A percentile compares a stretch with the other conserved stretches of the same genome.
phyloP scores from a whole-genome alignment of 495 filamentous ascomycete genomes.

The Jackrogersella multiformis region DNA sequence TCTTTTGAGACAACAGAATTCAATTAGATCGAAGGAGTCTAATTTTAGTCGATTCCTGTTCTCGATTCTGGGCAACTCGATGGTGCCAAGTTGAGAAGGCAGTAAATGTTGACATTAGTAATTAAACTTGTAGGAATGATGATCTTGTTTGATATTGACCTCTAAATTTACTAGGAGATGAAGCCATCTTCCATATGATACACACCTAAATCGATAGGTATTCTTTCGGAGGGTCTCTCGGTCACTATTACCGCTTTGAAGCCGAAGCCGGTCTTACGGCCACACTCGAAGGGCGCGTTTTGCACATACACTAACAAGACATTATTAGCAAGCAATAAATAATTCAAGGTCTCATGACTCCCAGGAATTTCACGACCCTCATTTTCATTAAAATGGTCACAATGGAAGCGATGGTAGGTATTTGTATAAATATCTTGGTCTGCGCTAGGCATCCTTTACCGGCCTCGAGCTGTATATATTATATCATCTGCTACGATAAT shows the following conservation, averaged over 20 bases:
- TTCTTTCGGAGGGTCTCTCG: too few relatives aligned
- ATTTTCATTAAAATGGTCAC: not conserved
- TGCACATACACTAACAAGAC: not conserved
- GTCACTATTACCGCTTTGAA: not conserved
- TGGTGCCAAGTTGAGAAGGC: not conserved
- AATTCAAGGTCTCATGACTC: not conserved
- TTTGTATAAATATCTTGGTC: conserved; percentile 1
- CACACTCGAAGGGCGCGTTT: not conserved
- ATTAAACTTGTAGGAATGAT: not conserved
- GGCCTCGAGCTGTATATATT: too few relatives aligned
- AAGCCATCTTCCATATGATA: not conserved
- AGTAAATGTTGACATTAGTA: not conserved
- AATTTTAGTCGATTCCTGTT: conserved; percentile 11
- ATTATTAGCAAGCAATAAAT: not conserved
- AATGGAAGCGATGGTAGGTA: not conserved
- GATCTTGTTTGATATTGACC: not conserved
- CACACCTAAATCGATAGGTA: not conserved
- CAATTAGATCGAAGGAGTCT: not conserved
- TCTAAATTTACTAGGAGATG: not conserved
- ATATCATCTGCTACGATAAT: too few relatives aligned
- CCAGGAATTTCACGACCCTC: not conserved
- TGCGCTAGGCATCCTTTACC: too few relatives aligned
- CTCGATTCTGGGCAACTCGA: conserved; percentile 5
- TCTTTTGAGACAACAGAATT: conserved; percentile 5
- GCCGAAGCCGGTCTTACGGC: not conserved